Conservation (phyloP, 192 early-diverging fungal genomes). For the Backusella parvicylindrica region DNA sequence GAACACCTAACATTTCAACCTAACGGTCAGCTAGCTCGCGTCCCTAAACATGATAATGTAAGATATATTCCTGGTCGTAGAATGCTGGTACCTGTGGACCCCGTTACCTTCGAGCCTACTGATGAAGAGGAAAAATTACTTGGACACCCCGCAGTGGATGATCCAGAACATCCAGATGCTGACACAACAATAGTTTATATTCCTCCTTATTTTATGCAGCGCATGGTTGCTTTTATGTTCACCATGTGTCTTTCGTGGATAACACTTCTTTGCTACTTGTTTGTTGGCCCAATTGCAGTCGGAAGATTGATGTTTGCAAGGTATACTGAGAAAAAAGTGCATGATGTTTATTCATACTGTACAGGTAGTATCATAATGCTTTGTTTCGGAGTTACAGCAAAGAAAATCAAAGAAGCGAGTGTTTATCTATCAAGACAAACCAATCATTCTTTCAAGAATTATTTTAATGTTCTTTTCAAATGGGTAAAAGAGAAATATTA, state of each 20-base stretch:
- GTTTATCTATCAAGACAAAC: neutral
- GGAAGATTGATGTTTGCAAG: neutral
- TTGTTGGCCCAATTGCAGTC: neutral
- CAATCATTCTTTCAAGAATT: neutral
- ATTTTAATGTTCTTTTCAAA: neutral
- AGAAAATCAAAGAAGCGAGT: neutral
- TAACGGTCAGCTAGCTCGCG: constrained; percentile 68
- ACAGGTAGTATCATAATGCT: neutral
- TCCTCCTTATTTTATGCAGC: constrained; percentile 61
- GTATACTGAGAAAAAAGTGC: neutral
- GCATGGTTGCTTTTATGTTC: constrained; percentile 52
- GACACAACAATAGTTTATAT: constrained; percentile 78
- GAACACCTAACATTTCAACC: constrained; percentile 34
- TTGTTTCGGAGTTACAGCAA: neutral
- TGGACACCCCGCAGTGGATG: constrained; percentile 44
- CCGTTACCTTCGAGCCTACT: constrained; percentile 41
- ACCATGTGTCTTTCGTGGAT: constrained; percentile 40
- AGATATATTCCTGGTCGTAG: constrained; percentile 69
- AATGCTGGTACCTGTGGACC: constrained; percentile 79
- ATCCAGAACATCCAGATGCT: constrained; percentile 7
- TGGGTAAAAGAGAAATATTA: neutral
- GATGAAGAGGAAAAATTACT: constrained; percentile 55
- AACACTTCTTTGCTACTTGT: neutral
- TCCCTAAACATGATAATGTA: constrained; percentile 80
- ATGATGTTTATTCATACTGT: constrained; percentile 7